phyloP scores from a whole-genome alignment of 2,329 filamentous ascomycete species.

The Zymoseptoria ardabiliae region DNA sequence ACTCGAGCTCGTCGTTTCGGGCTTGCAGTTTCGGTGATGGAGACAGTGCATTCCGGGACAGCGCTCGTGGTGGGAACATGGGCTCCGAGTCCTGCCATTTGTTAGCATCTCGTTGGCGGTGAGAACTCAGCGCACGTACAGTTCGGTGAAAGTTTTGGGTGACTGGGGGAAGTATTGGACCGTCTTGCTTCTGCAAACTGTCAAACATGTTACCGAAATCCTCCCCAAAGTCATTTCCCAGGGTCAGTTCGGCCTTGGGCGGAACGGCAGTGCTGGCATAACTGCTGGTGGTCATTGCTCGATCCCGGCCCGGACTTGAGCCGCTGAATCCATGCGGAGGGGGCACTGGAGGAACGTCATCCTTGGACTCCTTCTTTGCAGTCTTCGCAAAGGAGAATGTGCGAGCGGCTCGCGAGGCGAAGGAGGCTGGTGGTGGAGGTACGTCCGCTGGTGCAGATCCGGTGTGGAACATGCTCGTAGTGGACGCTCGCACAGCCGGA shows the following conservation, averaged over 20 bases:
- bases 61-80: slow-evolving; percentile 27
- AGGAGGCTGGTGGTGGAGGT: slow-evolving; percentile 29
- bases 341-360: slow-evolving; percentile 21
- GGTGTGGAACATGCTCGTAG: slow-evolving; percentile 35
- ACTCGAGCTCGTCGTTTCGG: slow-evolving; percentile 19
- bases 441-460: slow-evolving; percentile 32
- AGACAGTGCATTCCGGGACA: slow-evolving; percentile 24
- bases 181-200: slow-evolving; percentile 21
- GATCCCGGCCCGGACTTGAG: slow-evolving; percentile 31
- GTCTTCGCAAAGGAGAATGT: slow-evolving; percentile 47
- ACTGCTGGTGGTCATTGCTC: slow-evolving; percentile 34
- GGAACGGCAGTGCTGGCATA: slow-evolving; percentile 35
- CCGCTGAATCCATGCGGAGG: slow-evolving; percentile 8
- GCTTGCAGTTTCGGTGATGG: slow-evolving; percentile 18
- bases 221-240: slow-evolving; percentile 27
- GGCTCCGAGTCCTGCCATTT: slow-evolving; percentile 26
- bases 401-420: slow-evolving; percentile 38
- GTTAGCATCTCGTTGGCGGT: slow-evolving; percentile 10
- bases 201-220: slow-evolving; percentile 33
- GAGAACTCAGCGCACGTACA: slow-evolving; percentile 5
- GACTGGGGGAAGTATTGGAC: slow-evolving; percentile 16
- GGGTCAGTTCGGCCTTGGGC: slow-evolving; percentile 19
- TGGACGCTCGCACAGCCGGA: slow-evolving; percentile 26
- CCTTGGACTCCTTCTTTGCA: slow-evolving; percentile 16
- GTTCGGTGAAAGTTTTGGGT: slow-evolving; percentile 14